Base-by-base conservation (phyloP, 2,329 filamentous ascomycete species). In the Talaromyces sp. region DNA sequence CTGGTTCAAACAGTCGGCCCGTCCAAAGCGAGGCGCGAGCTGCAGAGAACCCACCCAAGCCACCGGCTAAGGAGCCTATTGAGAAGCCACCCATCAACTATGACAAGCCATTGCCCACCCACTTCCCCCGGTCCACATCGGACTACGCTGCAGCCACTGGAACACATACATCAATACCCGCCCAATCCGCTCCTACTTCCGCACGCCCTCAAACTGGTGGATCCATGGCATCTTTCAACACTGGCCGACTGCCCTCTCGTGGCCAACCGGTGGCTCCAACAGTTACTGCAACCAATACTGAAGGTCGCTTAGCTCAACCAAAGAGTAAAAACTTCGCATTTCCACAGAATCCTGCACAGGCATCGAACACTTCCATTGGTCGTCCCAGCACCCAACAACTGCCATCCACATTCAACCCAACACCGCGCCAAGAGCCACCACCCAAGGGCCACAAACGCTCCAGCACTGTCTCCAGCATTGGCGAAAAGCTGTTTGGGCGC, bases 271-370 rank as follows among this genome's bases (percentile, higher is more conserved):
- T 87, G 41, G 90, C 91, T 50, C 92, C 94, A 27, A 86, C 91
- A 43, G 87, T 97, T 55, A 91, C 91, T 44, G 87, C 89, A 62
- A 94, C 91, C 47, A 96, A 94, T 71, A 91, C 84, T 3, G 89
- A 96, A 70, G 93, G 91, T 58, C 89, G 89, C 58, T 91, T 97
- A 65, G 89, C 94, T 60, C 93, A 96, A 69, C 89, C 89, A 10
- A 84, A 82, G 70, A 76, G 81, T 58, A 84, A 87, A 65, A 85
- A 84, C 59, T 90, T 91, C 68, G 83, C 86, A 13, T 82, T 87
- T 44, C 76, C 83, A 29, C 83, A 86, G 59, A 77, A 83, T 29
- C 73, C 78, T n/a, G 66, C 74, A 3, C 76, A 81, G 32, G 72
- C 76, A 54, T 72, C 77, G 37, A 76, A 78, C 35, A 71, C 76